Evolutionary conservation across 495 filamentous ascomycete species (phyloP).

Genomic region (Penicillium salamii): DNA sequence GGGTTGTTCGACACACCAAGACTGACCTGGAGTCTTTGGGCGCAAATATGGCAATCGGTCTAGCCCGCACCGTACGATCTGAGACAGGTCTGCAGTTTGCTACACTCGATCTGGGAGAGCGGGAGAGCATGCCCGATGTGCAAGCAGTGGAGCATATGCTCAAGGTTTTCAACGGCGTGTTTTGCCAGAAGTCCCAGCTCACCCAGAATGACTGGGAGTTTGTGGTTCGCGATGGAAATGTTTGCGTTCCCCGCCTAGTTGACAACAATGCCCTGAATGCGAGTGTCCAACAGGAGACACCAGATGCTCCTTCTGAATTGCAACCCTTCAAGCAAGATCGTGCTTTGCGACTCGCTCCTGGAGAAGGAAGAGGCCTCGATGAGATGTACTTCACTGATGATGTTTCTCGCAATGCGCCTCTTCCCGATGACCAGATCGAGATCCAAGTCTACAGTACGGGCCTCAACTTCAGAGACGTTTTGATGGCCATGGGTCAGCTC

Average conservation of each 20-base stretch:
- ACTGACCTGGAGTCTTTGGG: conserved; percentile 15
- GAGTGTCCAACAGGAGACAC: conserved; percentile 23
- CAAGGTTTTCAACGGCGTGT: conserved; percentile 25
- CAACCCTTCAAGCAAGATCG: conserved; percentile 29
- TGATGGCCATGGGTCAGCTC: conserved; percentile 37
- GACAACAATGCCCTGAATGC: conserved; percentile 26
- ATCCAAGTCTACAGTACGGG: conserved; percentile 28
- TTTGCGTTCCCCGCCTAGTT: conserved; percentile 28
- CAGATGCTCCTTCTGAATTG: conserved; percentile 17
- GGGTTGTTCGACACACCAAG: conserved; percentile 22
- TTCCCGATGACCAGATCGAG: conserved; percentile 29
- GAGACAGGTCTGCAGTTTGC: conserved; percentile 30
- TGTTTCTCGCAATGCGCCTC: neutral
- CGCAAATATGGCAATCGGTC: conserved; percentile 27
- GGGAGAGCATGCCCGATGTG: conserved; percentile 10
- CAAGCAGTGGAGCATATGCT: conserved; percentile 19
- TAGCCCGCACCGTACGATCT: conserved; percentile 32
- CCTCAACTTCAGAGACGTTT: conserved; percentile 40
- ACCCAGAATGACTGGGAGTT: conserved; percentile 29
- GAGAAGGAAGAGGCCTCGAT: conserved; percentile 26
- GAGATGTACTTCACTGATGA: conserved; percentile 37
- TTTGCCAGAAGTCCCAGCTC: conserved; percentile 18
- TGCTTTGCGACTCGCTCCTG: conserved; percentile 25
- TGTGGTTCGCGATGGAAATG: conserved; percentile 20
- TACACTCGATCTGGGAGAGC: conserved; percentile 26